These are phyloP conservation scores for Cenchrus fungigraminus DNA, from an alignment of 176 grass and related monocot species.

Conservation along the genomic window DNA sequence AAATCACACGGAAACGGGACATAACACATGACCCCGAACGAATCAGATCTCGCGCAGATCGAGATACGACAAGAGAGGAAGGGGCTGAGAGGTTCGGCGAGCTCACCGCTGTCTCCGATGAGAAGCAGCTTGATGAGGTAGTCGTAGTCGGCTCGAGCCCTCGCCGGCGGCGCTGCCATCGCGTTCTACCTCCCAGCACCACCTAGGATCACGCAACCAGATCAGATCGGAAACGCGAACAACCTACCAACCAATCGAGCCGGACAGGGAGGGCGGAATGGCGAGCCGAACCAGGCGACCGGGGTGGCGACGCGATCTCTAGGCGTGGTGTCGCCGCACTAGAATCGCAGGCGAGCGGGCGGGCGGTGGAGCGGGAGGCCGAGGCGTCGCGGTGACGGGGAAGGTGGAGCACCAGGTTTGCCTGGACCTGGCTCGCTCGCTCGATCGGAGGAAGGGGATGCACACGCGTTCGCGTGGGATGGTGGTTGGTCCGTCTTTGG, in stretches of 20 bases:
- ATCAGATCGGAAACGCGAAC: slow-evolving; percentile 30
- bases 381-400: slow-evolving; percentile 18
- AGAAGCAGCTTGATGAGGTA: slow-evolving; percentile 70
- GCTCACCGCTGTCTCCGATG: slow-evolving; percentile 68
- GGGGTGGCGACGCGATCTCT: background rate
- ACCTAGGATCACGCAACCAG: slow-evolving; percentile 30
- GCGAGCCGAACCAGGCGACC: slow-evolving; percentile 5
- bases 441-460: slow-evolving; percentile 29
- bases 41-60: slow-evolving; percentile 46
- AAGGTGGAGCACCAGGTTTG: background rate
- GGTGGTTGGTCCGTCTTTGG: slow-evolving; percentile 27
- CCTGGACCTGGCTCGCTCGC: slow-evolving; percentile 14
- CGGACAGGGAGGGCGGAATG: background rate
- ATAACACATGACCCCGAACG: background rate
- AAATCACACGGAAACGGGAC: background rate
- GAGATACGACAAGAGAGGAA: background rate
- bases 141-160: slow-evolving; percentile 63
- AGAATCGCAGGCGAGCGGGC: slow-evolving; percentile 14
- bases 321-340: slow-evolving; percentile 22
- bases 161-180: slow-evolving; percentile 65
- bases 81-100: background rate
- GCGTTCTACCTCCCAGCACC: slow-evolving; percentile 37
- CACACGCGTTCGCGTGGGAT: slow-evolving; percentile 1
- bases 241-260: background rate
- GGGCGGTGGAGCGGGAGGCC: slow-evolving; percentile 18